Percentiles rank a stretch among this genome's conserved stretches.
phyloP scores from a whole-genome alignment of 2,329 filamentous ascomycete genomes.

The Diaporthe batatas region DNA sequence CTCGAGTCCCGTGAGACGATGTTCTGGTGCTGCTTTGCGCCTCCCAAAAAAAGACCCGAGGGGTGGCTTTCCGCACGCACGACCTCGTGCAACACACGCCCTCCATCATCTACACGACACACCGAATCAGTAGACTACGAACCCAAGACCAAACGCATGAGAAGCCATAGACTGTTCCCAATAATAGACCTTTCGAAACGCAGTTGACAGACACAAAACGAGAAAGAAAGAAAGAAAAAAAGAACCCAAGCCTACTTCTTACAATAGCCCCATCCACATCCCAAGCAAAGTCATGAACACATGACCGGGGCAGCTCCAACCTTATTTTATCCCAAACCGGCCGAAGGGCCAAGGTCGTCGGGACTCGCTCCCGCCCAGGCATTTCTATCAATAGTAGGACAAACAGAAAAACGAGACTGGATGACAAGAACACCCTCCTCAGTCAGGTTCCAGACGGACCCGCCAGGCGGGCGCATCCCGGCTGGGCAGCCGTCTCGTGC shows the following conservation, averaged over 20 bases:
- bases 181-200: background rate
- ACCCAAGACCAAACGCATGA: background rate
- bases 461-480: slow-evolving; percentile 13
- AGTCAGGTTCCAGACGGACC: too few relatives aligned
- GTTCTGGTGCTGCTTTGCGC: background rate
- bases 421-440: background rate
- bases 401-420: background rate
- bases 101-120: too few relatives aligned
- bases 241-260: background rate
- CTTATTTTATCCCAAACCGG: slow-evolving; percentile 23
- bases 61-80: too few relatives aligned
- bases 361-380: too few relatives aligned
- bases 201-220: background rate
- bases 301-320: slow-evolving; percentile 18
- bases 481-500: background rate
- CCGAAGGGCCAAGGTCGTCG: slow-evolving; percentile 1
- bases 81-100: too few relatives aligned
- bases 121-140: too few relatives aligned
- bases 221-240: too few relatives aligned
- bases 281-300: background rate
- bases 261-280: background rate
- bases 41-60: too few relatives aligned
- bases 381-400: slow-evolving; percentile 2
- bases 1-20: too few relatives aligned
- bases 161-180: background rate